Percentiles rank a stretch among this genome's conserved stretches.
These are phyloP conservation scores for Picochlorum sp. DNA, from an alignment of 139 green algal genomes.

Conservation along the genomic window DNA sequence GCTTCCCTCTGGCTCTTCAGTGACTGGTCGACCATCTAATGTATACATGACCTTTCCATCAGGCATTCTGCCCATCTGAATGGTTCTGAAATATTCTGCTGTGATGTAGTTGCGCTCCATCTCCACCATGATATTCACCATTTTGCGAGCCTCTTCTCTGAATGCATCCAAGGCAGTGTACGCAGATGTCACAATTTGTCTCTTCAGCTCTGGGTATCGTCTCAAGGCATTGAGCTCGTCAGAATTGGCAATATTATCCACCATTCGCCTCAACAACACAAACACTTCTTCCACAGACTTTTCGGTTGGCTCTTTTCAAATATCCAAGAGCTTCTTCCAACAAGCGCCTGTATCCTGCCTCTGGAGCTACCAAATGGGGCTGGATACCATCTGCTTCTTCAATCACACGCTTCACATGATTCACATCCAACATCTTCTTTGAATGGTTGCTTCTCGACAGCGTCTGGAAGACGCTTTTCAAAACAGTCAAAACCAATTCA, in stretches of 20 bases:
- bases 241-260: slow-evolving; percentile 53
- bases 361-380: slow-evolving; percentile 93
- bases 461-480: slow-evolving; percentile 81
- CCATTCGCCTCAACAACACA: slow-evolving; percentile 74
- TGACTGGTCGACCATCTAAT: slow-evolving; percentile 33
- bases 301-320: slow-evolving; percentile 36
- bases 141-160: slow-evolving; percentile 45
- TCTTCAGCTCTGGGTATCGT: slow-evolving; percentile 71
- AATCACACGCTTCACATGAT: slow-evolving; percentile 79
- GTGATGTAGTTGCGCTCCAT: slow-evolving; percentile 91
- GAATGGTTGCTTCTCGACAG: slow-evolving; percentile 81
- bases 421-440: slow-evolving; percentile 73
- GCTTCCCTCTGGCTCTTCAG: slow-evolving; percentile 32
- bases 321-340: slow-evolving; percentile 59
- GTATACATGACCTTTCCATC: slow-evolving; percentile 43
- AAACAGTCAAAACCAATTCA: slow-evolving; percentile 84
- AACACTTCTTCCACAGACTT: slow-evolving; percentile 66
- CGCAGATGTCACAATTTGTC: slow-evolving; percentile 63
- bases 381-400: slow-evolving; percentile 94
- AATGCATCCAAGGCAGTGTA: slow-evolving; percentile 54
- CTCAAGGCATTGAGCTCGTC: slow-evolving; percentile 39
- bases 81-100: slow-evolving; percentile 73
- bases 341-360: slow-evolving; percentile 87
- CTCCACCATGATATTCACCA: slow-evolving; percentile 73
- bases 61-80: slow-evolving; percentile 36